phyloP scores from a whole-genome alignment of 257 asterid species.

The Orobanche coerulescens region DNA sequence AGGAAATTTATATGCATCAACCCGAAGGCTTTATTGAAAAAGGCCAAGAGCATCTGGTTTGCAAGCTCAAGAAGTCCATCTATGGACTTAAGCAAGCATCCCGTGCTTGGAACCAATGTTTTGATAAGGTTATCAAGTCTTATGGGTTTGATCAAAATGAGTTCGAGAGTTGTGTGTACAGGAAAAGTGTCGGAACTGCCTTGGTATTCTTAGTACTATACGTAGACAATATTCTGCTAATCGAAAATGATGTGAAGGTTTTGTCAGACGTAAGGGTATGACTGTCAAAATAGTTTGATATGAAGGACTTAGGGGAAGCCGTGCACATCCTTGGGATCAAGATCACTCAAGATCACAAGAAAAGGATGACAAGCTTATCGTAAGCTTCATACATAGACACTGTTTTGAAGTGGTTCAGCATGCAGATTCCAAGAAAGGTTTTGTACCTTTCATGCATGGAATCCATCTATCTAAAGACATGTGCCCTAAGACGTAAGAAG shows the following conservation, averaged over 20 bases:
- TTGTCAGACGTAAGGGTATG: too few relatives aligned
- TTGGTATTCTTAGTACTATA: neutral
- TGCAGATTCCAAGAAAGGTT: neutral
- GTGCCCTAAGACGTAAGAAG: neutral
- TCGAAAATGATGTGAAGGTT: too few relatives aligned
- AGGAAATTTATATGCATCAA: too few relatives aligned
- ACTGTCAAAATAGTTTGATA: too few relatives aligned
- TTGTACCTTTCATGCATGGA: neutral
- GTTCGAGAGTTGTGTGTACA: neutral
- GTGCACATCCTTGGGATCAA: neutral
- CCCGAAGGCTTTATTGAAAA: too few relatives aligned
- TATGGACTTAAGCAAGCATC: neutral
- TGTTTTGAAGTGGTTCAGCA: neutral
- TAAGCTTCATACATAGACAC: too few relatives aligned
- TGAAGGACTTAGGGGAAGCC: neutral
- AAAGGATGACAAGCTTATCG: neutral
- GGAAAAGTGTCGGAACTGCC: neutral
- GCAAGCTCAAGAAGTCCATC: neutral
- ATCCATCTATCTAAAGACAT: too few relatives aligned
- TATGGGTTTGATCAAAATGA: neutral
- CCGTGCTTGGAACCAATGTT: neutral
- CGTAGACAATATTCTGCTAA: too few relatives aligned
- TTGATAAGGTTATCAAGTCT: neutral
- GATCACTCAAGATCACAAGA: neutral
- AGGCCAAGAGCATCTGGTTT: too few relatives aligned